A percentile compares a stretch with the other conserved stretches of the same genome.
Conservation (phyloP, 371 early-diverging fungal species). For the Lichtheimia hyalospora region DNA sequence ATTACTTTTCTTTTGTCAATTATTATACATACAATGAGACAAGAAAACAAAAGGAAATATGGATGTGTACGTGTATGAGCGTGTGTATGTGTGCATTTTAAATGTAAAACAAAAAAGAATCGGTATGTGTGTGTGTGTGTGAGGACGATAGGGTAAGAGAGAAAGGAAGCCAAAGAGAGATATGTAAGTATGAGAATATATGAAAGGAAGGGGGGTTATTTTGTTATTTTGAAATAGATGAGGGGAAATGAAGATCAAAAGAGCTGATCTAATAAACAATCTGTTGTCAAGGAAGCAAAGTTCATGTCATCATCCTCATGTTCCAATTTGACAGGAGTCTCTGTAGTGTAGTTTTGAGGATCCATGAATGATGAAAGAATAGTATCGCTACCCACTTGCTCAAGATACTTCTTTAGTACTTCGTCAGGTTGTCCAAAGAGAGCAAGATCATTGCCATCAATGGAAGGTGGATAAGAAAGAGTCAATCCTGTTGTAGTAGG, state of each 20-base stretch:
- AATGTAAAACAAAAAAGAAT: background rate
- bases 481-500: background rate
- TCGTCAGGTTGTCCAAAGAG: constrained; percentile 14
- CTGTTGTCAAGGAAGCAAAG: background rate
- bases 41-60: background rate
- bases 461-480: background rate
- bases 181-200: background rate
- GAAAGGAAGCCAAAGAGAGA: background rate
- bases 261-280: constrained; percentile 6
- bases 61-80: background rate
- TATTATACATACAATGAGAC: constrained; percentile 9
- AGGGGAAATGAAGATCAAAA: constrained; percentile 1
- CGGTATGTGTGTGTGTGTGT: background rate
- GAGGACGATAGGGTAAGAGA: background rate
- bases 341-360: background rate
- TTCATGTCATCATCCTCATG: background rate
- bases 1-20: background rate
- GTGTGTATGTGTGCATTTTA: background rate
- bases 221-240: no score
- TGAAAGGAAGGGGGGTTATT: background rate
- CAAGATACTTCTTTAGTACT: constrained; percentile 6
- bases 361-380: background rate
- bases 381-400: background rate
- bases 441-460: constrained; percentile 1
- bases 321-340: background rate